phyloP scores from a whole-genome alignment of 306 rosid species.

The Cucumis hystrix region DNA sequence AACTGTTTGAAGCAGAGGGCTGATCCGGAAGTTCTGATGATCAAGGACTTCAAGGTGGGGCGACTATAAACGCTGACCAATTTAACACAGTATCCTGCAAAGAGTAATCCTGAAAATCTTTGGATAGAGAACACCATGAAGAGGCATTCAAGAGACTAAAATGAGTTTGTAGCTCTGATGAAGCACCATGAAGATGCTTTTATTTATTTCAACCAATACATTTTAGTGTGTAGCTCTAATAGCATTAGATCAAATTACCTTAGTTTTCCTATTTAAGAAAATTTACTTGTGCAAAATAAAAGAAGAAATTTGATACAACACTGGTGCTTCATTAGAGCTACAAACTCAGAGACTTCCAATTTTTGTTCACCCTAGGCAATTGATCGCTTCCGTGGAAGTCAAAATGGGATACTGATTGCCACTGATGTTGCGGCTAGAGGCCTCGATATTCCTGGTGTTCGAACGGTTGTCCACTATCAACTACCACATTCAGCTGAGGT shows the following conservation, averaged over 20 bases:
- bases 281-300: background rate
- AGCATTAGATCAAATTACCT: background rate
- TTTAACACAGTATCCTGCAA: too few relatives aligned
- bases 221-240: background rate
- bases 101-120: too few relatives aligned
- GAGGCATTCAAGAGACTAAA: too few relatives aligned
- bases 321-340: background rate
- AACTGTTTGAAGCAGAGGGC: too few relatives aligned
- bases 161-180: too few relatives aligned
- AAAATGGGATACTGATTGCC: slow-evolving; percentile 73
- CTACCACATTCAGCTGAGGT: slow-evolving; percentile 98
- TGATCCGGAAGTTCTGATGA: too few relatives aligned
- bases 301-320: background rate
- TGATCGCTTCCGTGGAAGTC: slow-evolving; percentile 67
- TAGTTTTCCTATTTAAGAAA: background rate
- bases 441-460: slow-evolving; percentile 81
- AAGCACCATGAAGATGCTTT: too few relatives aligned
- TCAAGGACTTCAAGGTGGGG: too few relatives aligned
- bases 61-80: too few relatives aligned
- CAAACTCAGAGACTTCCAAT: background rate
- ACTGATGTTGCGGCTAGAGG: slow-evolving; percentile 95
- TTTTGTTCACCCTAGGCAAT: slow-evolving; percentile 45
- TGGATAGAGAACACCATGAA: too few relatives aligned
- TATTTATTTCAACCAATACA: background rate
- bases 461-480: slow-evolving; percentile 94